Base-by-base conservation (phyloP, 1,284 basidiomycete species). In the Ceratobasidium sp. region DNA sequence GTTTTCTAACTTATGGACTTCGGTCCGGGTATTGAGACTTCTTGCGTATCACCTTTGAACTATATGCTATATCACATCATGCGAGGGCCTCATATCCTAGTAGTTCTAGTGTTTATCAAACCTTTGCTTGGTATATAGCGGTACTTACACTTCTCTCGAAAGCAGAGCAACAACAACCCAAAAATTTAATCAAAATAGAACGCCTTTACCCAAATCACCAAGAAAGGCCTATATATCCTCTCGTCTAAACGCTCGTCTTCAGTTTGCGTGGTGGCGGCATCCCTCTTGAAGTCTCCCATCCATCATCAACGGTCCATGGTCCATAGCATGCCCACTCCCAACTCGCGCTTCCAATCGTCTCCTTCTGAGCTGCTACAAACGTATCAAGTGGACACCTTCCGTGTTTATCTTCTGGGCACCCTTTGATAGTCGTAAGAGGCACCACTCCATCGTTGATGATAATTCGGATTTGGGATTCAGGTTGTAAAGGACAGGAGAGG, bases 371-470 rank as follows among this genome's bases (percentile, higher is more conserved):
- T 0, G 83, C 85, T 42, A 96, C 88, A 82, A 98, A 97, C 3
- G 88, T 89, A 56, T 89, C 85, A 6, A 97, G 85, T 0, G 92
- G 86, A 80, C 96, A 98, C 82, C 97, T 88, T 13, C 96, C 95
- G 77, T 96, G 90, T 58, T 88, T 85, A 80, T 89, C 83, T 0
- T 80, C 82, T 37, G 91, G 89, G 80, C 94, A 96, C 1, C 92
- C 93, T 28, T 86, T 85, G 81, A 94, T 88, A 45, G 91, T 89
- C 1, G 91, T 91, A 51, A 97, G 87, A 0, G 96, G 95, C 0
- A 90, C 87, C 1, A 96, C 93, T 3, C 93, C 96, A 82, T 98
- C 96, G 84, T 97, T 97, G 83, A 95, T 89, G 81, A 94, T 89
- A 73, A 93, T 86, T 5, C 94, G 91, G 79, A 96, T 91, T 80